These are phyloP conservation scores for Rosa rugosa DNA, from an alignment of 306 rosid genomes.

Conservation along the genomic window DNA sequence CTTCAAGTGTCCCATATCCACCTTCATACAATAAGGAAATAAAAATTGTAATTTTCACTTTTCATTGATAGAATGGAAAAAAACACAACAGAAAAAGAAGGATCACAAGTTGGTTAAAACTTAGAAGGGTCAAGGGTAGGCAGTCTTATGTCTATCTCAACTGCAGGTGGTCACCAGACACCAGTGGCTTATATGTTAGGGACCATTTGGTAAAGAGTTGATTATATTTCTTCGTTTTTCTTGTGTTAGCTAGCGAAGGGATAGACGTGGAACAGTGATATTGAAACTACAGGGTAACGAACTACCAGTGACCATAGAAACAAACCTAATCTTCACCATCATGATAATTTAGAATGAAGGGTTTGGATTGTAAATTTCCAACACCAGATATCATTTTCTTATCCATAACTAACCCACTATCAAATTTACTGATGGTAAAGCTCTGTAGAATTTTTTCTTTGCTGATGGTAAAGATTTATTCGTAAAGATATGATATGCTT, in stretches of 20 bases:
- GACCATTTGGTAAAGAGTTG: conserved; percentile 4
- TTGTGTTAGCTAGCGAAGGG: too few species aligned
- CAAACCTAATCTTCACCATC: conserved; percentile 1
- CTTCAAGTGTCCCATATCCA: conserved; percentile 98
- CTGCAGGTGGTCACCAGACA: background rate
- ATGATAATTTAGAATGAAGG: too few species aligned
- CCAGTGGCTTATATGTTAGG: background rate
- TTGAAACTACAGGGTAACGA: too few species aligned
- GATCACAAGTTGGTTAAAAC: background rate
- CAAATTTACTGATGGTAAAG: too few species aligned
- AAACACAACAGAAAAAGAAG: background rate
- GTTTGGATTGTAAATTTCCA: too few species aligned
- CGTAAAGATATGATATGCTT: too few species aligned
- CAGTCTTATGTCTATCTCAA: background rate
- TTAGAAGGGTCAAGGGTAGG: background rate
- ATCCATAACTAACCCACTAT: too few species aligned
- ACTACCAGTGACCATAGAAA: conserved; percentile 9
- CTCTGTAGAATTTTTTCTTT: too few species aligned
- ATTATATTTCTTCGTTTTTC: too few species aligned
- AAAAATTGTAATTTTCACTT: background rate
- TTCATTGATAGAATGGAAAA: background rate
- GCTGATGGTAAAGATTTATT: too few species aligned
- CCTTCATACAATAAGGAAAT: conserved; percentile 40
- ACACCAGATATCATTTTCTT: too few species aligned
- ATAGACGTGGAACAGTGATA: too few species aligned